Evolutionary conservation across 2,329 filamentous ascomycete species (phyloP), one percentile per base, ranked within the genome.

Genomic region (Ophiosphaerella herpotricha): DNA sequence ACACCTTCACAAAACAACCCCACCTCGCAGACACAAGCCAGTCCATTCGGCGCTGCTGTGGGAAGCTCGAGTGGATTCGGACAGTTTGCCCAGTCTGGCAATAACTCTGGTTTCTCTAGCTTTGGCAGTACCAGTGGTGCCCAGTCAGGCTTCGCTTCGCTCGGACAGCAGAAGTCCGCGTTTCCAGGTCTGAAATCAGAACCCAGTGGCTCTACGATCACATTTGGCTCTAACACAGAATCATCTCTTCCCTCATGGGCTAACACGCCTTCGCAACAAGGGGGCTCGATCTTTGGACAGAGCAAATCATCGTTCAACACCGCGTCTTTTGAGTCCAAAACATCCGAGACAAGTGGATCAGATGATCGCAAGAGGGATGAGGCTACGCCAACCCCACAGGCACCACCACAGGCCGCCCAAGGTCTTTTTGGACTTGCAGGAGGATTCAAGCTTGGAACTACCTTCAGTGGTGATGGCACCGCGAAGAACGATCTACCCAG

Each of bases 371-470:
- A 63, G 39, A 58, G 70, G 33, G 66, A 72, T n/a, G 70, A 71
- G 43, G 63, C 63, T 31, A 71, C 70, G 43, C 68, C 72, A 31
- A 73, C 70, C 14, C 64, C 68, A 6, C 66, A 70, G 49, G 37
- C 53, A 18, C 61, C 18, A 21, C 18, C 18, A 21, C 18, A 39
- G 34, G 57, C 39, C 48, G 18, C 62, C 32, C 55, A 64, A 42
- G 67, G 68, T 29, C 50, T 75, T 6, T 73, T 71, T 32, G 68
- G 69, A 36, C 60, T 61, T 48, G 56, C 55, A 44, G 63, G 61
- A 13, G 80, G 82, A 0, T 90, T 90, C 74, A 87, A 88, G 59
- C 76, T 90, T 13, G 81, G 82, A 34, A 86, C 84, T 26, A 85
- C 83, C 1, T 91, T 90, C 74, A 84, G 85, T 62, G 78, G 80